A percentile compares a stretch with the other conserved stretches of the same genome.
Evolutionary conservation across 192 early-diverging fungal genomes (phyloP).

Genomic region (Linnemannia zychae): DNA sequence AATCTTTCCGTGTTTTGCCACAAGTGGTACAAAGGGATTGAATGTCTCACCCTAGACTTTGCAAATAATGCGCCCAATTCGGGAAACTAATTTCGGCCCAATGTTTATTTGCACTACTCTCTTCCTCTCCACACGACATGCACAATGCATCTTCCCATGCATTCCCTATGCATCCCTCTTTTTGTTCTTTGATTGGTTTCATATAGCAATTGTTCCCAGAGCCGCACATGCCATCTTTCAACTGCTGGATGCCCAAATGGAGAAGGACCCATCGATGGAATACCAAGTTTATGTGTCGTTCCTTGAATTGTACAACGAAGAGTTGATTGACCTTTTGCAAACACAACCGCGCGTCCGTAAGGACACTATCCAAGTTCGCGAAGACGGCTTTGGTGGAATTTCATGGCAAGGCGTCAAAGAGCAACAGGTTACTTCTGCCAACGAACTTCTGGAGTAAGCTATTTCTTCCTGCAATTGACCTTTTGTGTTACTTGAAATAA

Average conservation of each 20-base stretch:
- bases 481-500: neutral
- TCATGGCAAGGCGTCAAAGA: constrained; percentile 88
- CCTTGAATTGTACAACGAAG: constrained; percentile 98
- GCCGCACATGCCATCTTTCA: constrained; percentile 73
- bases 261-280: constrained; percentile 53
- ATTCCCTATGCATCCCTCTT: neutral
- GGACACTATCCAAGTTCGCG: constrained; percentile 70
- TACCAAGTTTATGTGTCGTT: constrained; percentile 83
- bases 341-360: constrained; percentile 49
- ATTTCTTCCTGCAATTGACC: neutral
- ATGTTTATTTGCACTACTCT: neutral
- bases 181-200: constrained; percentile 2
- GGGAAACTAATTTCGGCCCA: constrained; percentile 7
- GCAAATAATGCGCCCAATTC: neutral
- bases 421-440: constrained; percentile 74
- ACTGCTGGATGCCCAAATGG: constrained; percentile 47
- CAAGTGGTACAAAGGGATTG: neutral
- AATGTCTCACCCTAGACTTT: neutral
- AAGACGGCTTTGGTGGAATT: constrained; percentile 90
- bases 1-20: neutral
- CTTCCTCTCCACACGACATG: neutral
- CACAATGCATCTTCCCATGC: neutral
- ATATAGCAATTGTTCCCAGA: constrained; percentile 77
- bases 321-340: constrained; percentile 88
- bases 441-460: constrained; percentile 70